Evolutionary conservation across 371 early-diverging fungal genomes (phyloP), one percentile per base, ranked within the genome.

Genomic region (Mucor piriformis): DNA sequence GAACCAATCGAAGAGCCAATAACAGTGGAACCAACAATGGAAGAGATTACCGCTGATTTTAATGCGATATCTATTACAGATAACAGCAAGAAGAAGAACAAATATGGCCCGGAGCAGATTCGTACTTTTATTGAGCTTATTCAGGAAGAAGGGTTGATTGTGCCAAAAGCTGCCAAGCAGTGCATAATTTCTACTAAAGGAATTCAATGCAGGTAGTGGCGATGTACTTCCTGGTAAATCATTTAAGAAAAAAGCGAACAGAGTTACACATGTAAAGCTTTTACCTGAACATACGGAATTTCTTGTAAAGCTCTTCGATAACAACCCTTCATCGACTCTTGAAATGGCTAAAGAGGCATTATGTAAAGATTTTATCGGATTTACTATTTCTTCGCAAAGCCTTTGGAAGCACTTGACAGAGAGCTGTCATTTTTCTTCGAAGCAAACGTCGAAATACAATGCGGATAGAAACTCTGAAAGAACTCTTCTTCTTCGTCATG

Each of bases 241-340:
- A 52, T 18, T 32, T 35, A 51, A 58, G 40, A 60, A 50, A 60
- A 60, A 60, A 48, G 53, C 48, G 27, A 60, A 60, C 48, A 53
- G 48, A 60, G 54, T 46, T 25, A 53, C 53, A 53, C 38, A 16
- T 27, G 50, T 32, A 53, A 53, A 53, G 23, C 27, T 60, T 53
- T 47, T 60, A 24, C 27, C 60, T 46, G 37, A 53, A 27, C 54
- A 53, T 48, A 29, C 29, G 7, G 29, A 29, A 29, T 29, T 29
- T 29, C 29, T 29, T 29, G 29, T 59, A 16, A 51, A 51, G 21
- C 33, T 15, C n/a, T 51, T 59, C 33, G 51, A 59, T 51, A 43
- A 20, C 13, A 50, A 59, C n/a, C 51, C 51, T 50, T 50, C 50
- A 34, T 50, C 51, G 34, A 59, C 59, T 29, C 29, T 7, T 29